Conservation (phyloP, 176 grass and related monocot genomes). For the Rhynchospora tenuis region DNA sequence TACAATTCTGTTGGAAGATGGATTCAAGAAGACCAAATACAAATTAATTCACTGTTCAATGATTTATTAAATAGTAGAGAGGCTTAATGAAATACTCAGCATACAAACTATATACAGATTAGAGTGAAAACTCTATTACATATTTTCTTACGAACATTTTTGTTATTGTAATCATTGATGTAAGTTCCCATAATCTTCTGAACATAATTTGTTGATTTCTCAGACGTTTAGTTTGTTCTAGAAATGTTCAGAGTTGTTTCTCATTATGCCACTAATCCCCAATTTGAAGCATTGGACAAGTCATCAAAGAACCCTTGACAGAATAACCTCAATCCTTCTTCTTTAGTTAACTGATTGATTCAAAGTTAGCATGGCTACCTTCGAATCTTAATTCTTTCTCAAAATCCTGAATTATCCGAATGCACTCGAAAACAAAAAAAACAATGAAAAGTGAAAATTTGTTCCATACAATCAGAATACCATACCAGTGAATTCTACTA, state of each 20-base stretch:
- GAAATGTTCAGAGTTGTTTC: too few relatives aligned
- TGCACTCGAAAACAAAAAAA: neutral
- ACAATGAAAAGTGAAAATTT: neutral
- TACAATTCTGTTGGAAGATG: neutral
- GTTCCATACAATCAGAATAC: neutral
- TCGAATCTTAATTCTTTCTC: neutral
- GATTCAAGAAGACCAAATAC: neutral
- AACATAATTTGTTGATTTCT: neutral
- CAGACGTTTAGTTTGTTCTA: neutral
- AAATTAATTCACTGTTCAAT: neutral
- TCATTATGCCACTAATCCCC: neutral
- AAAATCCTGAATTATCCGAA: neutral
- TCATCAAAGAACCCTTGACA: neutral
- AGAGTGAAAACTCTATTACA: neutral
- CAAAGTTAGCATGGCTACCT: neutral
- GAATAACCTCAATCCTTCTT: neutral
- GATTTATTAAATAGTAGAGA: neutral
- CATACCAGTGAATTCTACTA: neutral
- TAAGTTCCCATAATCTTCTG: neutral
- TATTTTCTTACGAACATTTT: neutral
- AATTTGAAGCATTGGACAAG: neutral
- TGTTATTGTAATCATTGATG: neutral
- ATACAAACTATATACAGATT: neutral
- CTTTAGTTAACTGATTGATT: constrained; percentile 1
- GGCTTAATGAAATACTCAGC: neutral